Evolutionary conservation across 768 basidiomycete species (phyloP), one percentile per base, ranked within the genome.

Genomic region (Podaxis sp.): DNA sequence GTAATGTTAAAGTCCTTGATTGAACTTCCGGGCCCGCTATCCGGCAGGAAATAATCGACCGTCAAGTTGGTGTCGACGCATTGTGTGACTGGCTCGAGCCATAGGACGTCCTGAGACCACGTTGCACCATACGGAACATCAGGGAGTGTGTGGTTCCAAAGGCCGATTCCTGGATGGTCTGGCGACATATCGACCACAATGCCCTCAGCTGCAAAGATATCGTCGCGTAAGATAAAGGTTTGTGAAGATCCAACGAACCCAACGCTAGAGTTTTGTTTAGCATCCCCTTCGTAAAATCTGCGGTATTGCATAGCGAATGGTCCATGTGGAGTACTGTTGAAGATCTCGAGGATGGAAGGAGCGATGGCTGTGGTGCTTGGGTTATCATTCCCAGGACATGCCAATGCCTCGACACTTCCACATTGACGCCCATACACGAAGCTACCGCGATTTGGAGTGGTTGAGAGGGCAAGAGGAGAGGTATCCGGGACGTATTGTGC

Each of bases 51-150:
- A 16, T 44, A 44, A 14, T 44, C 42, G 9, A 68, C 16, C 3
- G 68, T 69, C 23, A 69, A 25, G 53, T 68, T 69, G 3, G 67
- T 64, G 36, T 69, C 61, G 53, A 67, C 63, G n/a, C 67, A 69
- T n/a, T 51, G 11, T 3, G 68, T 64, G 13, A 65, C 64, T 6
- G 68, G 68, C 51, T 69, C 67, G 35, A 69, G 58, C 68, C 68
- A 69, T 13, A 69, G 52, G 28, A 69, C 42, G 5, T 69, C 67
- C 25, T 68, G 63, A 7, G 65, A 65, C 68, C 68, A 69, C 3
- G 40, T 50, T 4, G 25, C 65, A 4, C 68, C 68, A 1, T 51
- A 9, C 10, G 54, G 28, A 0, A 59, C 47, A 0, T 40, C 28
- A 18, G 59, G 59, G 9, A 60, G 28, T 1, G 59, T 46, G 13